Percentiles rank a stretch among this genome's conserved stretches.
Evolutionary conservation across 2,329 filamentous ascomycete species (phyloP).

Genomic region (Thielaviopsis ethacetica): DNA sequence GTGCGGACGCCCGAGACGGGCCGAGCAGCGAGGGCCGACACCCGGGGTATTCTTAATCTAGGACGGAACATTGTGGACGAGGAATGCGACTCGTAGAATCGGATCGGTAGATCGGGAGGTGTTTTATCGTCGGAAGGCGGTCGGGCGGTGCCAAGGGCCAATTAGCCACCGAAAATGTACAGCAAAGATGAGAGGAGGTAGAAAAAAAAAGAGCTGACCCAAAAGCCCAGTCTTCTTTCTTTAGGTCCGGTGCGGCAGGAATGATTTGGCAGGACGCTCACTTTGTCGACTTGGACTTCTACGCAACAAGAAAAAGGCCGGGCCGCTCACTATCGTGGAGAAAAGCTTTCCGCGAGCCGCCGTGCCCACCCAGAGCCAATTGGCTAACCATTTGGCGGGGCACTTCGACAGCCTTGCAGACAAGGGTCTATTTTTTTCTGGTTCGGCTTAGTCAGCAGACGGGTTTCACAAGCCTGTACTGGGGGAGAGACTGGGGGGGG

Average conservation of each 20-base stretch:
- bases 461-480: no score
- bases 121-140: not conserved
- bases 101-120: not conserved
- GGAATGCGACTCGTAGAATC: not conserved
- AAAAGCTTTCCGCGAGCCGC: constrained; percentile 10
- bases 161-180: not conserved
- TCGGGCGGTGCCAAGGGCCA: not conserved
- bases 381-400: constrained; percentile 10
- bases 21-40: constrained; percentile 17
- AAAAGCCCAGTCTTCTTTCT: not conserved
- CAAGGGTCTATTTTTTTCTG: not conserved
- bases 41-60: constrained; percentile 35
- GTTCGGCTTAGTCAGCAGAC: no score
- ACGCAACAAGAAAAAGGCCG: not conserved
- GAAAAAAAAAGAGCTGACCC: not conserved
- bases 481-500: no score
- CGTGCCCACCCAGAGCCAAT: not conserved
- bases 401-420: not conserved
- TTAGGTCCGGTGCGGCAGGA: not conserved
- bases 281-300: not conserved
- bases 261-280: not conserved
- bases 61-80: constrained; percentile 33
- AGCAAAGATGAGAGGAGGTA: not conserved
- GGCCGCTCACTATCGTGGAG: constrained; percentile 4
- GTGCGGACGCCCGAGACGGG: constrained; percentile 17